Evolutionary conservation across 768 basidiomycete genomes (phyloP).

Genomic region (Phylloporus scabripes): DNA sequence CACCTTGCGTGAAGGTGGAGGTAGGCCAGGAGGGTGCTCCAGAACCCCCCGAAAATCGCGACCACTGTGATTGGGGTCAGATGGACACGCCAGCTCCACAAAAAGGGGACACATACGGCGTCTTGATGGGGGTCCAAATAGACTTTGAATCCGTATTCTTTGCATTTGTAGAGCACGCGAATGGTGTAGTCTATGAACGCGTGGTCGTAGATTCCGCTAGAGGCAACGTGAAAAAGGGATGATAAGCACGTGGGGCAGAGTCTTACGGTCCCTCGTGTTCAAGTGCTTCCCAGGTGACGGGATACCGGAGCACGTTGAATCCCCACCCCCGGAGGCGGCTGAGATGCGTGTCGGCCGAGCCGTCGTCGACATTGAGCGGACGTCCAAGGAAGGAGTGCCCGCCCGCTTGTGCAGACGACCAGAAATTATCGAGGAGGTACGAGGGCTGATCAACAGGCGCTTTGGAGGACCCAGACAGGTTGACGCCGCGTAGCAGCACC

Average conservation of each 20-base stretch:
- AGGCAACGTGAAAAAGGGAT: background rate
- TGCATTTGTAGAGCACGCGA: slow-evolving; percentile 82
- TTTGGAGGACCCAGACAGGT: slow-evolving; percentile 86
- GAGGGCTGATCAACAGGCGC: slow-evolving; percentile 70
- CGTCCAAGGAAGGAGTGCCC: slow-evolving; percentile 67
- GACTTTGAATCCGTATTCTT: slow-evolving; percentile 85
- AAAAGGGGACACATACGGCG: slow-evolving; percentile 50
- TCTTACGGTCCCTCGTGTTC: slow-evolving; percentile 94
- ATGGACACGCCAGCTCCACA: background rate
- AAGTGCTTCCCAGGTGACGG: slow-evolving; percentile 92
- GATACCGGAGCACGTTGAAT: slow-evolving; percentile 77
- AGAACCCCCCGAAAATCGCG: slow-evolving; percentile 90
- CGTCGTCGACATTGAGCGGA: slow-evolving; percentile 81
- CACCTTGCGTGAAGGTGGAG: too few species aligned
- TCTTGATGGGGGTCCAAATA: slow-evolving; percentile 98
- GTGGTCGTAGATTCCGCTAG: slow-evolving; percentile 82
- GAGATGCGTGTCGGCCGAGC: slow-evolving; percentile 80
- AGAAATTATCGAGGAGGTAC: slow-evolving; percentile 67
- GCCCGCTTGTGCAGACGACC: slow-evolving; percentile 70
- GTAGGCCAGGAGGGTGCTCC: slow-evolving; percentile 96
- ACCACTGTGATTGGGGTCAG: slow-evolving; percentile 56
- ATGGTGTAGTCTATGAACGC: slow-evolving; percentile 92
- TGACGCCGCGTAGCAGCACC: slow-evolving; percentile 87
- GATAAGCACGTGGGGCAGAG: background rate
- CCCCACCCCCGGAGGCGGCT: slow-evolving; percentile 89